Base-by-base conservation (phyloP, 192 early-diverging fungal genomes). In the Thamnidium elegans region DNA sequence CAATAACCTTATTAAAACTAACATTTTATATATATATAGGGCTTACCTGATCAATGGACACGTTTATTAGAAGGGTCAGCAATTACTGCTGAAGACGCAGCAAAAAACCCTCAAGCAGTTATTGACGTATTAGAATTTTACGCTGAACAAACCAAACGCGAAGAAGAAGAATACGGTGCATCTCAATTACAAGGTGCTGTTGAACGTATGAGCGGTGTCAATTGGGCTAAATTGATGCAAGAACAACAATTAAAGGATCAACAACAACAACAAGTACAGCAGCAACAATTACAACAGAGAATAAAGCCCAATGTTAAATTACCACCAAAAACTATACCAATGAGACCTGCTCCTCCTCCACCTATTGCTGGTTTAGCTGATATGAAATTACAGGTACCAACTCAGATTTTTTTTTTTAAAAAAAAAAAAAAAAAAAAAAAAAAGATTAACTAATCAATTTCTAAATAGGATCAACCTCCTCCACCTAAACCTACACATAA, bases 51-150 rank as follows among this genome's bases (percentile, higher is more conserved):
- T 63, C 90, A 94, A 72, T 99, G 97, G 97, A 90, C 89, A 39
- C 85, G 84, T 75, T 82, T 99, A 39, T 78, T 99, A 55, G 92
- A 95, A 74, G 86, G 90, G 31, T 96, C 95, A 7, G 91, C 89
- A 55, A 94, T 99, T 65, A 94, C 97, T 36, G 90, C 95, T 69
- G 94, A 99, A 69, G 97, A 99, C 84, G 94, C 94, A 74, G 87
- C 92, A 50, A 94, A 94, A 76, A 94, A 99, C 70, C 97, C 97
- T 36, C 95, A 99, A 75, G 95, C 95, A n/a, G 97, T 99, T 50
- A 76, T 98, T 39, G 95, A 97, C 75, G 95, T 97, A 11, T 81
- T 99, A 26, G 94, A 97, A 74, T 99, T 99, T 69, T 99, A 99
- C 79, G 94, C 95, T 17, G 95, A 94, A 74, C 86, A 91, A 68